These are phyloP conservation scores for Adansonia madagascariensis DNA, from an alignment of 441 rosid species.

Conservation along the genomic window DNA sequence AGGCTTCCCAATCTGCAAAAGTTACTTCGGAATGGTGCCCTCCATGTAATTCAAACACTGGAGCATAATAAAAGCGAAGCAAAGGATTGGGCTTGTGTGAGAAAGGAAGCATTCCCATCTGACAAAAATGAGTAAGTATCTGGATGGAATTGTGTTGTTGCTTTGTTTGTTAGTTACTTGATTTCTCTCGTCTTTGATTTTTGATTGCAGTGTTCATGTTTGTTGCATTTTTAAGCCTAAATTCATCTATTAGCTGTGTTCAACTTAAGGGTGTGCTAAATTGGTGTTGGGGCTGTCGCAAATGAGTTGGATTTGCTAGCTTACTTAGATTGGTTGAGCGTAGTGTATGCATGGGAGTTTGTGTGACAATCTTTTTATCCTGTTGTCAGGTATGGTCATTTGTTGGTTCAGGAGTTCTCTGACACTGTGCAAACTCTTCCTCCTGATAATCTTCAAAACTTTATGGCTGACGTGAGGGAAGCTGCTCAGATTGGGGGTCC, in stretches of 20 bases:
- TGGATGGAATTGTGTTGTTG: constrained; percentile 17
- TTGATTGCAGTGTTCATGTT: background rate
- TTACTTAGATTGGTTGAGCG: constrained; percentile 1
- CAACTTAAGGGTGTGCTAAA: background rate
- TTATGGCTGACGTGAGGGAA: constrained; percentile 67
- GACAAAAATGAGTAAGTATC: constrained; percentile 79
- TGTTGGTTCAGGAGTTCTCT: constrained; percentile 77
- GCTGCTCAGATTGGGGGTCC: constrained; percentile 45
- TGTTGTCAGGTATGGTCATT: constrained; percentile 65
- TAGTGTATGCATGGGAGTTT: constrained; percentile 10
- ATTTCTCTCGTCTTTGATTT: background rate
- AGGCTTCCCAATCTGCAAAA: constrained; percentile 89
- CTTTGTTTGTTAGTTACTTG: constrained; percentile 7
- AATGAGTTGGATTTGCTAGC: background rate
- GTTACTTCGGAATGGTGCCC: constrained; percentile 61
- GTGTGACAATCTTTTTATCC: constrained; percentile 16
- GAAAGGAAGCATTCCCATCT: constrained; percentile 79
- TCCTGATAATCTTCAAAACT: constrained; percentile 82
- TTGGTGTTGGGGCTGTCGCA: background rate
- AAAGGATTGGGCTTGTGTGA: constrained; percentile 75
- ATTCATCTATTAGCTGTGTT: background rate
- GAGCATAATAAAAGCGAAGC: constrained; percentile 61
- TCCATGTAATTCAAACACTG: constrained; percentile 54
- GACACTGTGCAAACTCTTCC: constrained; percentile 77
- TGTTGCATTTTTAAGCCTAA: background rate